Base-by-base conservation (phyloP, 495 filamentous ascomycete genomes). In the Penicillium salamii region DNA sequence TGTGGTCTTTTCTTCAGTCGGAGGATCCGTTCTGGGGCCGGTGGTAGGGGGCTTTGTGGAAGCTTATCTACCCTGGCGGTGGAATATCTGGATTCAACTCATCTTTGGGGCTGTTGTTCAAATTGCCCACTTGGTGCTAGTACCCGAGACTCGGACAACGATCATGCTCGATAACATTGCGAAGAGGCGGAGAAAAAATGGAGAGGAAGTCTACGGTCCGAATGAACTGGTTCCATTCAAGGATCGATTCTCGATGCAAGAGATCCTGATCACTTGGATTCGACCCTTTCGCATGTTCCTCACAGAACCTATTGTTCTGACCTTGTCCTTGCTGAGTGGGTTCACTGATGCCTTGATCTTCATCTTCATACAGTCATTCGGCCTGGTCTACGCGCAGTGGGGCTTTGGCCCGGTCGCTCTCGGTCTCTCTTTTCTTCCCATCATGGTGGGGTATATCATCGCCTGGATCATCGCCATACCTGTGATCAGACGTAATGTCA, bases 21-120 rank as follows among this genome's bases (percentile, higher is more conserved):
- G 79, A 41, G 85, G 85, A 9, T 85, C 85, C 0, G 74, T 84
- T 32, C 65, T 89, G 7, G 88, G 87, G 2, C 84, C 88, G 1
- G 79, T 91, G 42, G 70, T 89, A 32, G 88, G 88, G 44, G 87
- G 86, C n/a, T 88, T 89, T 55, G 72, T 86, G 44, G 77, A 85
- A 49, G 63, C 69, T 9, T 76, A 74, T 49, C 66, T 83, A 11
- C 55, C 62, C 14, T 89, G 83, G 86, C 69, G 69, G 26, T 91
- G 87, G 88, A 78, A 68, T 26, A 83, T 87, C 59, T 89, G 84
- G 85, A 79, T 89, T 47, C 83, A 88, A 56, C 71, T 89, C 38
- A 83, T 88, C 42, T 75, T 88, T 36, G 85, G 87, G 14, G 81
- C 70, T 3, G 62, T 70, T 38, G 79, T 85, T 29, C 79, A 88